These are phyloP conservation scores for Botrytis hyacinthi DNA, from an alignment of 2,329 filamentous ascomycete genomes.

Conservation along the genomic window DNA sequence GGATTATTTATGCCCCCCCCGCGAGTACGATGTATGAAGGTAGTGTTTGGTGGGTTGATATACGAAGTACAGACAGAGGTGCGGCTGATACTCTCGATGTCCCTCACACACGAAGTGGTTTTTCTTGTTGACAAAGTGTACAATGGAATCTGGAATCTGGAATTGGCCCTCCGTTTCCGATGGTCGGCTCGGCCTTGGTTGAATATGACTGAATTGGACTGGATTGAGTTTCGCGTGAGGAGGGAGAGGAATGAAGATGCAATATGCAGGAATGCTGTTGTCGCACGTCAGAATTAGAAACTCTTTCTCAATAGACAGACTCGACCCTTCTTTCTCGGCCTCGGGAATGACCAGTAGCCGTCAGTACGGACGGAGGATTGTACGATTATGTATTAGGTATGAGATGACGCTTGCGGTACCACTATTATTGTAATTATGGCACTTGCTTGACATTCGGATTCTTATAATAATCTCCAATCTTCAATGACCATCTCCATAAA, in stretches of 20 bases:
- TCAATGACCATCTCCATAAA: neutral
- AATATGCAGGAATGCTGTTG: constrained; percentile 15
- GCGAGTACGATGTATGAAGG: neutral
- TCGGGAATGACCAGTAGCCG: neutral
- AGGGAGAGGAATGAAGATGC: constrained; percentile 11
- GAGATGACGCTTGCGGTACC: neutral
- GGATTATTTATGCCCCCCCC: neutral
- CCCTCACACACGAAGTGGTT: neutral
- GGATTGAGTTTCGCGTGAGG: neutral
- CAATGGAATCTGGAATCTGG: neutral
- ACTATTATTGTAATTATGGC: neutral
- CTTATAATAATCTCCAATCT: neutral
- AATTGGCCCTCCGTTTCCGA: neutral
- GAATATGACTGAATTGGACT: neutral
- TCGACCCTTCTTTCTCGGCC: neutral
- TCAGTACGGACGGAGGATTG: neutral
- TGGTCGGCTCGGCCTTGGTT: neutral
- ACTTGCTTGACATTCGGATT: neutral
- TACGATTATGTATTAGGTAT: neutral
- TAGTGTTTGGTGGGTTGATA: neutral
- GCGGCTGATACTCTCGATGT: neutral
- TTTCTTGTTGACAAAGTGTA: constrained; percentile 3
- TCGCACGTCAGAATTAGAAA: constrained; percentile 9
- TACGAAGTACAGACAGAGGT: neutral
- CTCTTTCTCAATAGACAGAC: neutral